A percentile compares a stretch with the other conserved stretches of the same genome.
These are phyloP conservation scores for Eutrema yunnanense DNA, from an alignment of 345 rosid species.

Conservation along the genomic window DNA sequence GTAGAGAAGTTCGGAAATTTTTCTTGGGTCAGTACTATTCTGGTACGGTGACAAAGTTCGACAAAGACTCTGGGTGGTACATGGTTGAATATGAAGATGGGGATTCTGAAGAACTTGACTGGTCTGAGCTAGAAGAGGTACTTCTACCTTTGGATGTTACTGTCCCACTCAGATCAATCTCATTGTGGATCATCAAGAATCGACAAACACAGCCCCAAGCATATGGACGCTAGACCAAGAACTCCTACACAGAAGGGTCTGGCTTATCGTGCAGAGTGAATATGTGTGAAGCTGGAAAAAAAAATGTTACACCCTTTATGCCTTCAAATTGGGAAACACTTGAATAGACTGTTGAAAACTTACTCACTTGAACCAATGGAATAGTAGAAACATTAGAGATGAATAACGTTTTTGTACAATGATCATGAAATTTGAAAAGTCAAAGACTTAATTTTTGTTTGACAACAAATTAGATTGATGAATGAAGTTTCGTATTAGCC, in stretches of 20 bases:
- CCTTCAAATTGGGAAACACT: background rate
- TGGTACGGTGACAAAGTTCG: constrained; percentile 57
- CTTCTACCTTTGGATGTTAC: constrained; percentile 67
- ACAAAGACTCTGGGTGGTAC: constrained; percentile 71
- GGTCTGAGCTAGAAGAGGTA: constrained; percentile 61
- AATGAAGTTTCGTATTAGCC: background rate
- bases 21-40: constrained; percentile 44
- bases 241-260: background rate
- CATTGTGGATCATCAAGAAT: constrained; percentile 41
- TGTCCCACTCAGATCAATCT: constrained; percentile 55
- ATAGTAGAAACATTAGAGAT: background rate
- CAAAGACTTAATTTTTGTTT: no score
- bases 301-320: background rate
- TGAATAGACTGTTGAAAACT: background rate
- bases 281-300: background rate
- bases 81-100: constrained; percentile 83
- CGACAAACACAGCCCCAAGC: constrained; percentile 19
- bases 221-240: constrained; percentile 9
- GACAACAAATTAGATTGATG: background rate
- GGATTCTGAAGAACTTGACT: constrained; percentile 78
- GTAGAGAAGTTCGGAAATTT: constrained; percentile 63
- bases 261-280: background rate
- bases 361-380: background rate
- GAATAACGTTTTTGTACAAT: background rate
- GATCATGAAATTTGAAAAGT: no score